phyloP scores from a whole-genome alignment of 2,329 filamentous ascomycete species.

The Fusarium torreyae region DNA sequence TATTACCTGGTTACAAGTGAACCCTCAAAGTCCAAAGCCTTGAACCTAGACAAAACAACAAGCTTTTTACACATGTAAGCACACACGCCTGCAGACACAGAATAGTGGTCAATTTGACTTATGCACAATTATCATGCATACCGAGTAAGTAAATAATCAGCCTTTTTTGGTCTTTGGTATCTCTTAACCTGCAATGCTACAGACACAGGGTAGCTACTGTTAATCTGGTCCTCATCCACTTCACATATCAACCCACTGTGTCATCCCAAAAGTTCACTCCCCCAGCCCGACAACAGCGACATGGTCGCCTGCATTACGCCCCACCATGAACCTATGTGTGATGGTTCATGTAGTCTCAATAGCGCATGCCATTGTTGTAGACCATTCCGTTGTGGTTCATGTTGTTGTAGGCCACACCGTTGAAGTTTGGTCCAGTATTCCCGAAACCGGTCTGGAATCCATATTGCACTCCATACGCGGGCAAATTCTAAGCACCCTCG shows the following conservation, averaged over 20 bases:
- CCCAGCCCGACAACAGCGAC: neutral
- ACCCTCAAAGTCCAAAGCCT: too few species aligned
- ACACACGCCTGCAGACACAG: too few species aligned
- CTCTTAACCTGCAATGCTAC: conserved; percentile 21
- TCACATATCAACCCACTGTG: conserved; percentile 6
- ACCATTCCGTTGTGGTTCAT: conserved; percentile 7
- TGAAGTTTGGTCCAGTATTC: conserved; percentile 21
- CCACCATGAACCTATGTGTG: neutral
- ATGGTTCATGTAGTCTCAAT: conserved; percentile 8
- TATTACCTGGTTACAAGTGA: too few species aligned
- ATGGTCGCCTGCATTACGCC: neutral
- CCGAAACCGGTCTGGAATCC: conserved; percentile 19
- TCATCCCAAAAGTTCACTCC: conserved; percentile 3
- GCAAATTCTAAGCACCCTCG: conserved; percentile 52
- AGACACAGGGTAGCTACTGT: conserved; percentile 27
- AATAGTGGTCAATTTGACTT: neutral
- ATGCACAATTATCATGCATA: neutral
- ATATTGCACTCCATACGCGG: conserved; percentile 25
- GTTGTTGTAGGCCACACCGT: conserved; percentile 15
- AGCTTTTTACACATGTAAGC: too few species aligned
- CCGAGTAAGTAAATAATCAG: neutral
- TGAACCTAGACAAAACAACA: neutral
- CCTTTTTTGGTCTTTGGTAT: conserved; percentile 39
- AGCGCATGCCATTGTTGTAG: conserved; percentile 16
- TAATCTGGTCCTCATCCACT: conserved; percentile 1